Base-by-base conservation (phyloP, 1,139 yeast genomes). In the Candida gigantensis region DNA sequence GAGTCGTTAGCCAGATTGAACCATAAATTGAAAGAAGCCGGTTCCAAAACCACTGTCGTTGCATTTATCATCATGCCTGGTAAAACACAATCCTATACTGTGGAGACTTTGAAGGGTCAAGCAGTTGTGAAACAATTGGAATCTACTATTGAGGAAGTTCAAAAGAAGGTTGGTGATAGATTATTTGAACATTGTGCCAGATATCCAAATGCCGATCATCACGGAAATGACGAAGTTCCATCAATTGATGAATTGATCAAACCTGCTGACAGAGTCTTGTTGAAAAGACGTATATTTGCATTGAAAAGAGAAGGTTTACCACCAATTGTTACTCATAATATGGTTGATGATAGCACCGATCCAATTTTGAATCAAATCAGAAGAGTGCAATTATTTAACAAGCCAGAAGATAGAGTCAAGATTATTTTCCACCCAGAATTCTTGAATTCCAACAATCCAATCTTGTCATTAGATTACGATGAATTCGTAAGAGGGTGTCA, bases 41-140 rank as follows among this genome's bases (percentile, higher is more conserved):
- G 88, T 27, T 85, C 96, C 10, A 86, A 85, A 52, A 84, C 83
- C 72, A 92, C 97, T 0, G 94, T 92, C 23, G 97, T 92, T 33
- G 97, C 97, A n/a, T 92, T 92, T 59, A 87, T 92, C 53, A 90
- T 92, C 60, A 92, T 92, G 98, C 98, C 98, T 2, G 97, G 97
- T 14, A 80, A 83, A 39, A 90, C 95, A 40, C 84, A 84, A 52
- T 89, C 97, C 1, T 92, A 89, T 65, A 92, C 97, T 1, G 95
- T 89, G 28, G 98, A 92, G 59, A 92, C 97, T 12, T 76, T 92
- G 55, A 86, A 85, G 68, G 96, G 97, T 35, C 98, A 92, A 64
- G 97, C 97, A 3, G 97, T 89, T 34, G 84, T 90, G 49, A 86
- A 85, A 60, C 95, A 95, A 43, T 75, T 92, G 54, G 96, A 90